A percentile compares a stretch with the other conserved stretches of the same genome.
These are phyloP conservation scores for Pharnaceum exiguum DNA, from an alignment of 148 eudicot genomes.

Conservation along the genomic window DNA sequence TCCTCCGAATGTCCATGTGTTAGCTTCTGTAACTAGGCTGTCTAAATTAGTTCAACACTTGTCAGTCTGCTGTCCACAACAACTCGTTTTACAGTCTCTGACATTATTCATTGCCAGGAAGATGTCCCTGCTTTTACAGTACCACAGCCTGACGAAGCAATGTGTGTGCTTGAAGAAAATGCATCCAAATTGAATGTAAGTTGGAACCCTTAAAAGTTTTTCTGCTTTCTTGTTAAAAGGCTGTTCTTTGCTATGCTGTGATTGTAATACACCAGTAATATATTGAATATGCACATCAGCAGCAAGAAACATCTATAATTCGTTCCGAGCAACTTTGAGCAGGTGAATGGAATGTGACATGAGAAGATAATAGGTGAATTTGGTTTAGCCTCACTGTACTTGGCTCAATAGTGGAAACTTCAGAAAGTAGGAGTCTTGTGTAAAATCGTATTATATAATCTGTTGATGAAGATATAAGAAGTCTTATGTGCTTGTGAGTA, in stretches of 20 bases:
- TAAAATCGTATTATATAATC: no score
- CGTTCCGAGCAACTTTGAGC: no score
- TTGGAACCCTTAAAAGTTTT: conserved; percentile 8
- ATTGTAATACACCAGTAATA: no score
- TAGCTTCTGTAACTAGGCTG: background rate
- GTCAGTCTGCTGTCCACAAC: background rate
- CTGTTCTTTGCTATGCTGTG: no score
- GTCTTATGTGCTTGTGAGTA: background rate
- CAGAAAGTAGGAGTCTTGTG: no score
- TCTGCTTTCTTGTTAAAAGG: no score
- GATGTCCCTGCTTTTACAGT: conserved; percentile 94
- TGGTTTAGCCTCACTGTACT: no score
- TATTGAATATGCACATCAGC: no score
- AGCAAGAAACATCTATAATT: no score
- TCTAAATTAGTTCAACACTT: background rate
- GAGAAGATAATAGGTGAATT: no score
- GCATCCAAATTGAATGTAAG: conserved; percentile 77
- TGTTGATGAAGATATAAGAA: background rate
- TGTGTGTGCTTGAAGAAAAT: conserved; percentile 72
- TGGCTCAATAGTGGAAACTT: no score
- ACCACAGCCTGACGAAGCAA: conserved; percentile 95
- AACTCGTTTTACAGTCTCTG: background rate
- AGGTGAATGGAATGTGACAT: no score
- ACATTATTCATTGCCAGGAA: conserved; percentile 35
- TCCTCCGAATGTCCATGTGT: background rate